Evolutionary conservation across 148 eudicot genomes (phyloP).

Genomic region (Rhododendron griersonianum): DNA sequence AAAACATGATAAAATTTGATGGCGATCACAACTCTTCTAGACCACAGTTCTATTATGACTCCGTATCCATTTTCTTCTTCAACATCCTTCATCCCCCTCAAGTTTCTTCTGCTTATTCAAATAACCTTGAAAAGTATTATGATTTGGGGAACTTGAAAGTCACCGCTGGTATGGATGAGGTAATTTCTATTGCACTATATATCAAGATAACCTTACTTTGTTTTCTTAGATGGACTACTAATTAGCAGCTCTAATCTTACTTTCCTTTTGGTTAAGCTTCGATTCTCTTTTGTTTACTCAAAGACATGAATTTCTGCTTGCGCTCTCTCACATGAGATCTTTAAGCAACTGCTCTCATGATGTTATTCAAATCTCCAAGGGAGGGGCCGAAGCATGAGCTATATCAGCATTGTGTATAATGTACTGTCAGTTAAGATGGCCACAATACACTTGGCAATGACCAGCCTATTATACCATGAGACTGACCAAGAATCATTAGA

Average conservation of each 20-base stretch:
- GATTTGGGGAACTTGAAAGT: constrained; percentile 52
- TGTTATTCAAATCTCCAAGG: not conserved
- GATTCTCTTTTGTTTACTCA: not conserved
- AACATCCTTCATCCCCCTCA: constrained; percentile 76
- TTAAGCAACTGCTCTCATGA: not conserved
- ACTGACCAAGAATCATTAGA: not conserved
- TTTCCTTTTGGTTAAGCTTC: not conserved
- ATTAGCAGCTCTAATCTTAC: not conserved
- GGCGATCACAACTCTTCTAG: constrained; percentile 96
- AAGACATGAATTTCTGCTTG: not conserved
- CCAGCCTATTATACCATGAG: not conserved
- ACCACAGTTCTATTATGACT: constrained; percentile 81
- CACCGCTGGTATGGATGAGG: constrained; percentile 61
- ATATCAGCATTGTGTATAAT: not conserved
- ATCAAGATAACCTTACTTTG: not conserved
- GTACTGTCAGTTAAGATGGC: not conserved
- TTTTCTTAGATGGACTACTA: not conserved
- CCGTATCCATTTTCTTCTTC: constrained; percentile 75
- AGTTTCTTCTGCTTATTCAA: constrained; percentile 45
- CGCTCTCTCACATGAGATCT: not conserved
- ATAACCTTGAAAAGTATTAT: constrained; percentile 47
- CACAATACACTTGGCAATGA: not conserved
- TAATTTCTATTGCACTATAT: constrained; percentile 17
- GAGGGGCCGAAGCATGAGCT: not conserved
- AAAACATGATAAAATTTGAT: constrained; percentile 80